Base-by-base conservation (phyloP, 768 basidiomycete species). In the Agrocybe praecox region DNA sequence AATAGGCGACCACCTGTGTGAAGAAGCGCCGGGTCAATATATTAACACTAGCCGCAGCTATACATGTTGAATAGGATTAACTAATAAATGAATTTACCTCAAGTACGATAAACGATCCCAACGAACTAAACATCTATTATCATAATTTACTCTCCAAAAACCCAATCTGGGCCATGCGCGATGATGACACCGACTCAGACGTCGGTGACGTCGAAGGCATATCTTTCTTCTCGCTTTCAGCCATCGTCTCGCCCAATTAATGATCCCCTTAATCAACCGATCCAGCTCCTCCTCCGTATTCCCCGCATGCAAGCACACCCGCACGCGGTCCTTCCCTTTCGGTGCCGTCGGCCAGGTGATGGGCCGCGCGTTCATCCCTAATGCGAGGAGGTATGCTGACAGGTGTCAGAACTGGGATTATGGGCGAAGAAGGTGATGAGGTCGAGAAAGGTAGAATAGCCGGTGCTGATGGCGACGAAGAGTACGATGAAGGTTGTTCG, bases 311-410 rank as follows among this genome's bases (percentile, higher is more conserved):
- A 98, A 65, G 69, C 96, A 98, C n/a, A 98, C 83, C 2, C 96
- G 73, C 2, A 98, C 88, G 17, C 95, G 83, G 58, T 95, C 90
- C 57, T 82, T 82, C 9, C 92, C 94, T 52, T 87, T 88, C 0
- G 95, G 93, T 0, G 97, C 95, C 0, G 95, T 97, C 0, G 96
- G 96, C 77, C 88, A 89, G 10, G 84, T 86, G 42, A 94, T 93
- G 4, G 90, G 86, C 2, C 88, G 84, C 0, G 88, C 89, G 61
- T 87, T 86, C 65, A 90, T 80, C 1, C 81, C 81, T 2, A 73
- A 71, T 19, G 70, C 54, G 45, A 72, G 65, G 45, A 97, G 86
- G 66, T 87, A 81, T 0, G 83, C 75, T 0, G 94, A 88, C 22
- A 97, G 84, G 74, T 0, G 94, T 96, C 53, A 94, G 75, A 44